Base-by-base conservation (phyloP, 78 protist species). In the Cavenderia fasciculata region DNA sequence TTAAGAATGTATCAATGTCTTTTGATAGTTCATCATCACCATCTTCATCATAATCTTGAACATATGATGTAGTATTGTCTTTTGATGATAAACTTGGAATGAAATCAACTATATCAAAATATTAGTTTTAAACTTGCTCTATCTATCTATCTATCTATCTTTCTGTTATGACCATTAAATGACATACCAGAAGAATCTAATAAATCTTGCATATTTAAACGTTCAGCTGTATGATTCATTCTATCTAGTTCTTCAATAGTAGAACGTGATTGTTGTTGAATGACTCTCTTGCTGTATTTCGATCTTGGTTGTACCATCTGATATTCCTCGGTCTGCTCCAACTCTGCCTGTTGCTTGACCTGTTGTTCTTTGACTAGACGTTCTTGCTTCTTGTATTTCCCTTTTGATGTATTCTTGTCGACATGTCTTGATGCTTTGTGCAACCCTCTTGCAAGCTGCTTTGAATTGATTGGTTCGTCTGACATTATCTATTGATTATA, bases 401-500 rank as follows among this genome's bases (percentile, higher is more conserved):
- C 74, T 34, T 29, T 40, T 8, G 85, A 69, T 6, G 79, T 71
- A 57, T 69, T 54, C 57, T 57, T 69, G 57, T 71, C 78, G 1
- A 51, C 76, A 44, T 46, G 74, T 18, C 44, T 69, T 19, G 63
- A 61, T 11, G 66, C 41, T 33, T 63, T 41, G 49, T 71, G 77
- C 34, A 41, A 19, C 25, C 38, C n/a, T 46, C 79, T 56, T 43
- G 90, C 79, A 23, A 56, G n/a, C 34, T 34, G 14, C 44, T 84
- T 71, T 38, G 68, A 62, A 34, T 71, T 84, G 18, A 69, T 27
- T 33, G 92, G 87, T 62, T 77, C 87, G 34, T 77, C 87, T 23
- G 87, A 77, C 87, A 77, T 77, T 33, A 38, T 68, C n/a, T 68
- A 0, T 21, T 43, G 23, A 10, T 63, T n/a, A n/a, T n/a, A n/a